Percentiles rank a stretch among this genome's conserved stretches.
These are phyloP conservation scores for Fraxinus floribunda DNA, from an alignment of 305 asterid species.

Conservation along the genomic window DNA sequence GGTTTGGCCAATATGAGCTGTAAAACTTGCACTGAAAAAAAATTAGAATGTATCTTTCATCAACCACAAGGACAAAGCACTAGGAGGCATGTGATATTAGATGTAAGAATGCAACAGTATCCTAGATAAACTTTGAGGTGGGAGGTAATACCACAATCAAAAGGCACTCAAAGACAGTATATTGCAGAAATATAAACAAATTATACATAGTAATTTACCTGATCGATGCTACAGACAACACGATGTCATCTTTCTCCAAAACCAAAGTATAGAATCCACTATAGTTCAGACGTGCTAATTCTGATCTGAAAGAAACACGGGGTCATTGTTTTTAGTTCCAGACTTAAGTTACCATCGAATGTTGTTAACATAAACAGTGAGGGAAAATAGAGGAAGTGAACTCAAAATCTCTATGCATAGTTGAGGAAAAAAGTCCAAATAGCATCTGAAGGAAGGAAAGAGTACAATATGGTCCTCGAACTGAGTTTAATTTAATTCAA, in stretches of 20 bases:
- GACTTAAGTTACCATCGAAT: neutral
- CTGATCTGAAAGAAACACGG: too few species aligned
- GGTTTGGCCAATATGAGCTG: neutral
- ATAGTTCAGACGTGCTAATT: too few species aligned
- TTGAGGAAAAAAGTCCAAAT: neutral
- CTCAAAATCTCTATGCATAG: neutral
- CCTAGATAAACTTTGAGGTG: neutral
- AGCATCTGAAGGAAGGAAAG: conserved; percentile 12
- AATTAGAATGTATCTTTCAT: neutral
- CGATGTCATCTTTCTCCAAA: too few species aligned
- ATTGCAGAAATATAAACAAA: neutral
- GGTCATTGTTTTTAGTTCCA: too few species aligned
- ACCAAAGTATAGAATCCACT: too few species aligned
- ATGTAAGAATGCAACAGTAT: neutral
- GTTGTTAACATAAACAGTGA: neutral
- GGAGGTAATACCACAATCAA: conserved; percentile 1
- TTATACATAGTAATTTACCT: too few species aligned
- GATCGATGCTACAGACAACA: too few species aligned
- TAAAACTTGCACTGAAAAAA: neutral
- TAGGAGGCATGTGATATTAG: neutral
- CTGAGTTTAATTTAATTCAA: neutral
- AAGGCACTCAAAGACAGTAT: conserved; percentile 1
- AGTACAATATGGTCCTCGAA: neutral
- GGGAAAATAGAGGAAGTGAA: neutral
- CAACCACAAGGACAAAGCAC: neutral